Evolutionary conservation across 306 rosid genomes (phyloP).

Genomic region (Gastrolobium bilobum): DNA sequence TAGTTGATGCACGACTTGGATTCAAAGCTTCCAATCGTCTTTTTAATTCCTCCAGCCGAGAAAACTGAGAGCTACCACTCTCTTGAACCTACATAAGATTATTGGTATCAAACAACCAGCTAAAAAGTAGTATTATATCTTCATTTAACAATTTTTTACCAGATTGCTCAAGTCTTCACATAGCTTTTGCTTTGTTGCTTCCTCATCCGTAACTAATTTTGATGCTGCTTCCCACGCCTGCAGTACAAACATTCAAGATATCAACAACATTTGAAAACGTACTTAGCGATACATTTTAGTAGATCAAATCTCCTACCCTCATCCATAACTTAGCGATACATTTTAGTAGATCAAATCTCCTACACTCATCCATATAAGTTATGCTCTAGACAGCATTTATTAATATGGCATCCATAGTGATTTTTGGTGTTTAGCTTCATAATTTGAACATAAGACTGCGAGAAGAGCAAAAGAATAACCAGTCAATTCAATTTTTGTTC

Average conservation of each 20-base stretch:
- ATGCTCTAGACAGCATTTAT: conserved; percentile 1
- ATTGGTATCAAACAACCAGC: conserved; percentile 51
- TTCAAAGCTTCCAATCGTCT: conserved; percentile 91
- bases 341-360: conserved; percentile 27
- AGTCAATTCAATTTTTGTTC: conserved; percentile 15
- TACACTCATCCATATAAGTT: conserved; percentile 32
- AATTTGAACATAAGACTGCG: conserved; percentile 1
- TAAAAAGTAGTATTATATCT: conserved; percentile 41
- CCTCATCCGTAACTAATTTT: conserved; percentile 80
- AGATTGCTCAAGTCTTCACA: conserved; percentile 89
- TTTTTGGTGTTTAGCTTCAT: conserved; percentile 23
- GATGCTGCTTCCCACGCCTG: conserved; percentile 85
- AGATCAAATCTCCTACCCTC: background rate
- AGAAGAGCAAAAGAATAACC: conserved; percentile 2
- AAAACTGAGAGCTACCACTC: conserved; percentile 78
- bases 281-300: background rate
- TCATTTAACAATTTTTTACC: conserved; percentile 58
- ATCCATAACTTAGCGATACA: background rate
- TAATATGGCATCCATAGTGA: conserved; percentile 27
- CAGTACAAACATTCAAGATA: conserved; percentile 40
- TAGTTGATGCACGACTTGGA: conserved; percentile 66
- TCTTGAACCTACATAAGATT: conserved; percentile 78
- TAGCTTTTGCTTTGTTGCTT: conserved; percentile 78
- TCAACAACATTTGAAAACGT: conserved; percentile 6
- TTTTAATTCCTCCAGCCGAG: conserved; percentile 89